These are phyloP conservation scores for Phylloporus rhodoxanthus DNA, from an alignment of 768 basidiomycete genomes.

Conservation along the genomic window DNA sequence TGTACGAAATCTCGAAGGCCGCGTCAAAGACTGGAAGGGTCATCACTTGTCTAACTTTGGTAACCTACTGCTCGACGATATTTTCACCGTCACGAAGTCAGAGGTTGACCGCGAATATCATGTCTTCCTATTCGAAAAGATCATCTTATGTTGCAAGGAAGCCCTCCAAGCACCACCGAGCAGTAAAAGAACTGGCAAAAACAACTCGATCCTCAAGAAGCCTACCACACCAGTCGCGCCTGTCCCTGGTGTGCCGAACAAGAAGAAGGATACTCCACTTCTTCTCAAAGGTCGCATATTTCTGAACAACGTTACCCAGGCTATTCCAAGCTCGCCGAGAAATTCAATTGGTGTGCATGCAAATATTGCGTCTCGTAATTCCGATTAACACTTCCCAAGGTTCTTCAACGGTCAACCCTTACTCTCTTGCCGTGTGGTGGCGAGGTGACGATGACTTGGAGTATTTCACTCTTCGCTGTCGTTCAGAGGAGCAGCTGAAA, in stretches of 20 bases:
- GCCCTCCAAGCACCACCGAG: conserved; percentile 52
- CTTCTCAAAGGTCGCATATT: conserved; percentile 95
- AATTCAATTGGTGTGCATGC: conserved; percentile 53
- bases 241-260: conserved; percentile 46
- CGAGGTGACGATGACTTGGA: conserved; percentile 90
- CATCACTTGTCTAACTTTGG: conserved; percentile 95
- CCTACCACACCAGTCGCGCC: conserved; percentile 43
- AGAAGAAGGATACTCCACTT: conserved; percentile 75
- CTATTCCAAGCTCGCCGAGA: conserved; percentile 54
- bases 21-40: conserved; percentile 99
- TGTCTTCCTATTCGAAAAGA: conserved; percentile 98
- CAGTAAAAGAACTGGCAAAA: conserved; percentile 72
- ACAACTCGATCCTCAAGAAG: conserved; percentile 85
- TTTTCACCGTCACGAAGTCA: conserved; percentile 93
- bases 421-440: conserved; percentile 90
- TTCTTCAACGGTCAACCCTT: conserved; percentile 48
- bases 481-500: conserved; percentile 84
- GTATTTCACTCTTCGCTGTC: conserved; percentile 89
- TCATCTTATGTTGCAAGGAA: conserved; percentile 98
- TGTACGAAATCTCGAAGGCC: conserved; percentile 73
- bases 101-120: conserved; percentile 97
- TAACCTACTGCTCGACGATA: conserved; percentile 87
- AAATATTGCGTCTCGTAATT: conserved; percentile 1
- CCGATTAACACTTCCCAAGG: conserved; percentile 28
- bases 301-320: conserved; percentile 89